Evolutionary conservation across 345 rosid genomes (phyloP), one percentile per base, ranked within the genome.

Genomic region (Citrus sp.): DNA sequence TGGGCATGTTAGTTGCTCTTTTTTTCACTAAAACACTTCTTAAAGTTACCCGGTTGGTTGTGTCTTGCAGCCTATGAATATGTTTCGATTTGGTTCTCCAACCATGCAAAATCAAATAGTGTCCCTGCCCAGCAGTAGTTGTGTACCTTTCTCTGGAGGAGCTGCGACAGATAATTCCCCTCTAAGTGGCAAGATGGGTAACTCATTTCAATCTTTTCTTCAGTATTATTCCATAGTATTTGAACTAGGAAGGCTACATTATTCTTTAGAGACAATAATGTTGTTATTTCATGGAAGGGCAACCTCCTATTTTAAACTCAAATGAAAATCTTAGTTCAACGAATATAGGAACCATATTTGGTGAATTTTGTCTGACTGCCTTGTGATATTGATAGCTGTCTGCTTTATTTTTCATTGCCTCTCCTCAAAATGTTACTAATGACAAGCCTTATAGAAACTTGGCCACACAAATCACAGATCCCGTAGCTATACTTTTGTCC

Each of bases 21-120:
- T 18, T 69, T 34, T 38, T 54, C 35, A 58, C 46, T 63, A 9
- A 34, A 30, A 24, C 2, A 55, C 25, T 13, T 32, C 9, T 54
- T 37, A 3, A 6, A 18, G 55, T 46, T 19, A 32, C 16, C 73
- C 12, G 34, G 3, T 9, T 9, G 67, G 54, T 80, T 60, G 6
- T 80, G 61, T 65, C 46, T 70, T 87, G 87, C 86, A 89, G 93
- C 79, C 87, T 46, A 73, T 84, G 84, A 87, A 87, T 56, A 86
- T 86, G 92, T 69, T 86, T 74, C 82, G 85, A 66, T 87, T 84
- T 80, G 82, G 84, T 74, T 78, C 82, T 30, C 89, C 81, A 78
- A 56, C 87, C 1, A 79, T 77, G 76, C 87, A 77, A n/a, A 70
- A 60, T 80, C 88, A 85, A 42, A 35, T 77, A 70, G 61, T 59